Evolutionary conservation across 1,139 yeast genomes (phyloP), one percentile per base, ranked within the genome.

Genomic region (Nakaseomyces delphensis): DNA sequence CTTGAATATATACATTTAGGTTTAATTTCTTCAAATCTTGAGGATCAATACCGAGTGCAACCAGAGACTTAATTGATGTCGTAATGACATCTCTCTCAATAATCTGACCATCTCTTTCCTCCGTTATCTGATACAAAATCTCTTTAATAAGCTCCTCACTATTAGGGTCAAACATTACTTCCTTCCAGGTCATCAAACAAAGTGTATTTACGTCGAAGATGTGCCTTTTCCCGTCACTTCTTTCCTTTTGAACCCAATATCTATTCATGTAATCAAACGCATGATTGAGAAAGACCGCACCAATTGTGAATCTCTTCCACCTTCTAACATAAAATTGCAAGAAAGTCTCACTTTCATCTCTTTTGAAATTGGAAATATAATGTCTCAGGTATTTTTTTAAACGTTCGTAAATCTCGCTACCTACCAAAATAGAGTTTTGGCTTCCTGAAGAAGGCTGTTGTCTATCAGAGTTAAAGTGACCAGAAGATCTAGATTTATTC

Each of bases 181-280:
- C 76, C 56, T 84, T 81, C 99, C 99, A 93, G 43, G 86, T 81
- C 50, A 87, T 73, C 47, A 91, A 68, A 43, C 95, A 83, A 52
- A 91, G 69, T 1, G 96, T 87, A 57, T 85, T 81, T 30, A 93
- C 94, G 63, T 93, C 98, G 62, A 80, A 86, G 40, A 91, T 79
- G 55, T 86, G 87, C 51, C 89, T 74, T 56, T 86, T 77, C n/a
- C 97, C 97, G 60, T 91, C 97, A 36, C 89, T 84, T 56, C 97
- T 75, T 63, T 91, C 97, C 60, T 94, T 87, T 56, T 83, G 86
- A 40, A 93, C 96, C 98, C 98, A 93, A 65, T 91, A 91, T 50
- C 97, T 76, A 63, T 93, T 93, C 76, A 93, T 79, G 63, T 93
- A 93, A 60, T 89, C 95, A 60, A 91, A 86, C 23, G 93, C 93